phyloP scores from a whole-genome alignment of 1,284 basidiomycete genomes.

The Papiliotrema nemorosa region DNA sequence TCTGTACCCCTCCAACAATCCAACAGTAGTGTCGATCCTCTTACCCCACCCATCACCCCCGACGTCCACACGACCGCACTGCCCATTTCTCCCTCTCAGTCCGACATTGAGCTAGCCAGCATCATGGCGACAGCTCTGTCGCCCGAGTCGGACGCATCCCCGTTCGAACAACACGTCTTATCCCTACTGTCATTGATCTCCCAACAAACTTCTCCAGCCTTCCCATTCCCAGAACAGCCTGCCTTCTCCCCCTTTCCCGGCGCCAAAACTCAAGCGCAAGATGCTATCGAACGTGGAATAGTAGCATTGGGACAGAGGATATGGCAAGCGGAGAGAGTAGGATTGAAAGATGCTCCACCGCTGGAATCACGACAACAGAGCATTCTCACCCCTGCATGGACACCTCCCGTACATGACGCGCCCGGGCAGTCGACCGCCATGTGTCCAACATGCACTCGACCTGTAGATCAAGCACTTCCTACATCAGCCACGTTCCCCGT shows the following conservation, averaged over 20 bases:
- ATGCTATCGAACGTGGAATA: constrained; percentile 39
- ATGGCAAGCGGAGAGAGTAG: constrained; percentile 21
- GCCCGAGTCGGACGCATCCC: constrained; percentile 15
- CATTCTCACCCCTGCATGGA: constrained; percentile 33
- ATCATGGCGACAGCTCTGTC: constrained; percentile 4
- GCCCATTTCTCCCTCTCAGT: constrained; percentile 1
- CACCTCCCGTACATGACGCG: constrained; percentile 26
- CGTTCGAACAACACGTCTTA: constrained; percentile 39
- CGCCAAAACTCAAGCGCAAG: constrained; percentile 33
- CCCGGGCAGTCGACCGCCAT: background rate
- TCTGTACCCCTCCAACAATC: no score
- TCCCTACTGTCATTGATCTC: constrained; percentile 33
- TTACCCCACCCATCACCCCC: constrained; percentile 7
- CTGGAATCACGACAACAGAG: background rate
- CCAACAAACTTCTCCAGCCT: constrained; percentile 38
- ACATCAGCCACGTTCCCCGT: constrained; percentile 3
- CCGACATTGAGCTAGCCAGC: constrained; percentile 1
- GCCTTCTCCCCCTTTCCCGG: constrained; percentile 12
- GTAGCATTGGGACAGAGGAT: constrained; percentile 35
- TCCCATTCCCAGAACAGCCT: constrained; percentile 26
- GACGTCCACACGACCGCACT: background rate
- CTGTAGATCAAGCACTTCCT: constrained; percentile 7
- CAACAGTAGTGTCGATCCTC: no score
- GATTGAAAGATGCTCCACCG: constrained; percentile 2
- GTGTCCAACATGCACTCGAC: constrained; percentile 28